Base-by-base conservation (phyloP, 2,329 filamentous ascomycete species). In the Pseudopithomyces chartarum region DNA sequence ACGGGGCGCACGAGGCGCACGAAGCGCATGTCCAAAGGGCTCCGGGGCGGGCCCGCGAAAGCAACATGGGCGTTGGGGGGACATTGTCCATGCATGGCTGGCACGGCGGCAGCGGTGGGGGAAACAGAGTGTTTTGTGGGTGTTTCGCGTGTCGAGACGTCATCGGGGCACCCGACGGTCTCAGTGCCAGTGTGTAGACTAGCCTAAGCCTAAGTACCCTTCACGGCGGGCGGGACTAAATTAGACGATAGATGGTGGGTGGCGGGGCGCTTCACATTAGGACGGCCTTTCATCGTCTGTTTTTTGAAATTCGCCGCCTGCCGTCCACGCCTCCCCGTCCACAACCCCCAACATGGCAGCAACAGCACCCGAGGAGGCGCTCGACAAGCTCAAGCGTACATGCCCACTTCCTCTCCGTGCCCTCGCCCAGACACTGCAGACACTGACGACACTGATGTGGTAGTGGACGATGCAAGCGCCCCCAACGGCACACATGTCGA, bases 381-480 rank as follows among this genome's bases (percentile, higher is more conserved):
- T 78, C 61, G 66, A 71, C 64, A 70, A 72, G 63, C 55, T 78
- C 54, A 74, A 71, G 65, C 66, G 76, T 77, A 71, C 22, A 73
- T 59, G 29, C 39, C 1, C 4, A 33, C 34, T 11, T 17, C 19
- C 20, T 29, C 45, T 11, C 7, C 44, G 7, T 4, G 29, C n/a
- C 29, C 26, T 39, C 13, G 36, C 22, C 36, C 20, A 34, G 12
- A 12, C 15, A n/a, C 23, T 23, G 20, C 22, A 17, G 15, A n/a
- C 23, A 10, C 2, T 11, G 13, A 26, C 6, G 23, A 32, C 43
- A 32, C 59, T 64, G 51, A 52, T 49, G 47, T 6, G 11, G 17
- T 56, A 78, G 76, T 78, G 70, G 72, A 73, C 61, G 73, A 76
- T 56, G 60, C 64, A 61, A 74, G 73, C 56, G 61, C 61, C 32